Base-by-base conservation (phyloP, 1,139 yeast species). In the Starmera stellimalicola region DNA sequence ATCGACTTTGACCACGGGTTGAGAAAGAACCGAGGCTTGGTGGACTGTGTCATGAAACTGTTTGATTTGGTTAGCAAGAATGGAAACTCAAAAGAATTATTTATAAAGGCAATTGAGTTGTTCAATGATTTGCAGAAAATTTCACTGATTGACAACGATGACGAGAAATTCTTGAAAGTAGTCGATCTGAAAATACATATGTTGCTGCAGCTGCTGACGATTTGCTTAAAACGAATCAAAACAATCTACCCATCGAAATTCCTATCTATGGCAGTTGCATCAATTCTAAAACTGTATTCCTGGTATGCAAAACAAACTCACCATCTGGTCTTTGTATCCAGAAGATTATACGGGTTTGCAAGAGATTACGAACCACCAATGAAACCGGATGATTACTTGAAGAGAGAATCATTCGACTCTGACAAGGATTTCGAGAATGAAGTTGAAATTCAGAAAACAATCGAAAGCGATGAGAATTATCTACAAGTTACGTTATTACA, bases 81-180 rank as follows among this genome's bases (percentile, higher is more conserved):
- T 37, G 95, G 95, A 7, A 84, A 82, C 49, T 76, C 88, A 10
- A 84, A 84, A 49, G 95, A 85, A 55, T 57, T 85, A 38, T 70
- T 83, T 33, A 56, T 87, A 37, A 77, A 80, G 43, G 59, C 73
- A 12, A 75, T 82, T 50, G 95, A 85, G 49, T 48, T 79, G 25
- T 50, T 83, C 18, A 50, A 67, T 6, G 42, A 41, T 5, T 45
- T 62, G 47, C 58, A 56, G 16, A 37, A 34, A 23, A 44, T 47
- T 16, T 12, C 27, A 24, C 26, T 15, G 17, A 18, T 11, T 23
- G 18, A 37, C 3, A 29, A 29, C 9, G 38, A 38, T 15, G 41
- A 39, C 10, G 41, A 36, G 4, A 31, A 34, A 10, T 32, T 22
- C 6, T 34, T 37, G 16, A 26, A 15, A 28, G 62, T 62, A 36